Conservation (phyloP, 1,284 basidiomycete genomes). For the Phellinidium pouzarii region DNA sequence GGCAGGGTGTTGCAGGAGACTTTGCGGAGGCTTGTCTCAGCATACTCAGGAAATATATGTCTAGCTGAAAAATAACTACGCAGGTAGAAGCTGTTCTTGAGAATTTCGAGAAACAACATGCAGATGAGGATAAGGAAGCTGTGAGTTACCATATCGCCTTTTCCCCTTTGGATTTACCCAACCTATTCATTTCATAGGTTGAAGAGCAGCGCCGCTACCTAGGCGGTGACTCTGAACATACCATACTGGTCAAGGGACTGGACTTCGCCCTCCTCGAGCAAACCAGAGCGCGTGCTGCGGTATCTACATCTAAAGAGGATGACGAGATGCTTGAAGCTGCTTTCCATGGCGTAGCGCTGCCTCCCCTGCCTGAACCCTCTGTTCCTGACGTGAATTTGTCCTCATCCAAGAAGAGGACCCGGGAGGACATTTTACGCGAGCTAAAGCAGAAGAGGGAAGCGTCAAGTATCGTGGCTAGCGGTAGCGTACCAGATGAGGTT, state of each 20-base stretch:
- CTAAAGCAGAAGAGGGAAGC: constrained; percentile 54
- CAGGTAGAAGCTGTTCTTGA: constrained; percentile 75
- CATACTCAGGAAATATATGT: background rate
- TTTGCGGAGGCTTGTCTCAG: constrained; percentile 52
- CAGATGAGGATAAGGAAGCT: constrained; percentile 42
- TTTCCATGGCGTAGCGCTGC: constrained; percentile 38
- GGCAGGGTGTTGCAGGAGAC: constrained; percentile 55
- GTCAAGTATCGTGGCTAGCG: constrained; percentile 24
- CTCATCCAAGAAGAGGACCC: constrained; percentile 52
- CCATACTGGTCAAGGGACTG: constrained; percentile 85
- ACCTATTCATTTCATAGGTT: constrained; percentile 37
- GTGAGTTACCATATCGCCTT: constrained; percentile 33
- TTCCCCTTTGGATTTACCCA: background rate
- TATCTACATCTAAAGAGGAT: constrained; percentile 50
- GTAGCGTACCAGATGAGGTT: constrained; percentile 24
- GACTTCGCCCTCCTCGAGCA: constrained; percentile 83
- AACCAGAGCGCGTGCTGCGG: constrained; percentile 59
- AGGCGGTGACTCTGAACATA: constrained; percentile 83
- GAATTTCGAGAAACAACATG: constrained; percentile 67
- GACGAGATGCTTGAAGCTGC: constrained; percentile 75
- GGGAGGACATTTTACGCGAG: constrained; percentile 67
- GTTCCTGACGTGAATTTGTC: constrained; percentile 22
- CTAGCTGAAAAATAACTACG: background rate
- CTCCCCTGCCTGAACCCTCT: constrained; percentile 17
- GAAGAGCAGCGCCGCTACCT: constrained; percentile 76